phyloP scores from a whole-genome alignment of 2,329 filamentous ascomycete species.

The Helicocarpus griseus region DNA sequence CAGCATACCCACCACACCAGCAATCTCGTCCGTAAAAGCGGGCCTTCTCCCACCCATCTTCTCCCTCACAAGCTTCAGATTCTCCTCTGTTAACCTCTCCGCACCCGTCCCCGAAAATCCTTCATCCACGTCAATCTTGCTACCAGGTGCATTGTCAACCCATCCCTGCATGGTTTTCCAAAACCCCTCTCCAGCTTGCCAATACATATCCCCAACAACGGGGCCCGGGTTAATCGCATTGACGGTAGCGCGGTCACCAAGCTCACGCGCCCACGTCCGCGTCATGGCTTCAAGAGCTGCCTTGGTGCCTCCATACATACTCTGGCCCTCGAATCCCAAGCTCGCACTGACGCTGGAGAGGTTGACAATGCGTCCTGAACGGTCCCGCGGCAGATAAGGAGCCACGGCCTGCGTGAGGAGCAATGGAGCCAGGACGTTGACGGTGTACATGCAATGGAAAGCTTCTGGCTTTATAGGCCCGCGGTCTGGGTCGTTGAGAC shows the following conservation, averaged over 20 bases:
- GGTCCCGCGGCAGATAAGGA: constrained; percentile 60
- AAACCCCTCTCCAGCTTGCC: constrained; percentile 46
- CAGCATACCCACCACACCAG: constrained; percentile 67
- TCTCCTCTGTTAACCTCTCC: constrained; percentile 51
- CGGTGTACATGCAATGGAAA: constrained; percentile 62
- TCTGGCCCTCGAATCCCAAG: constrained; percentile 49
- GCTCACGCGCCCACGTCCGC: constrained; percentile 55
- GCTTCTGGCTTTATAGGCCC: constrained; percentile 52
- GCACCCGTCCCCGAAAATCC: constrained; percentile 38
- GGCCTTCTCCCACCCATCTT: constrained; percentile 48
- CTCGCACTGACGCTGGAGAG: constrained; percentile 49
- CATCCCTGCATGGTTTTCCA: constrained; percentile 50
- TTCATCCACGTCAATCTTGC: constrained; percentile 50
- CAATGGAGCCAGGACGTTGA: constrained; percentile 76
- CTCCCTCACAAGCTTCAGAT: constrained; percentile 51
- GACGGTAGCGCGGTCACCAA: constrained; percentile 53
- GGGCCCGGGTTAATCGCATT: constrained; percentile 59
- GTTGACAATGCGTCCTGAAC: constrained; percentile 55
- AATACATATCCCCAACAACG: constrained; percentile 59
- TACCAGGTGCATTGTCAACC: constrained; percentile 55
- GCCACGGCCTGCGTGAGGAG: constrained; percentile 65
- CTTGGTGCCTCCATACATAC: constrained; percentile 57
- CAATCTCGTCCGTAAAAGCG: constrained; percentile 61
- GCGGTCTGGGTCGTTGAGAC: constrained; percentile 55
- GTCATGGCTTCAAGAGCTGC: constrained; percentile 61